Evolutionary conservation across 768 basidiomycete species (phyloP).

Genomic region (Hirschioporus abietinus): DNA sequence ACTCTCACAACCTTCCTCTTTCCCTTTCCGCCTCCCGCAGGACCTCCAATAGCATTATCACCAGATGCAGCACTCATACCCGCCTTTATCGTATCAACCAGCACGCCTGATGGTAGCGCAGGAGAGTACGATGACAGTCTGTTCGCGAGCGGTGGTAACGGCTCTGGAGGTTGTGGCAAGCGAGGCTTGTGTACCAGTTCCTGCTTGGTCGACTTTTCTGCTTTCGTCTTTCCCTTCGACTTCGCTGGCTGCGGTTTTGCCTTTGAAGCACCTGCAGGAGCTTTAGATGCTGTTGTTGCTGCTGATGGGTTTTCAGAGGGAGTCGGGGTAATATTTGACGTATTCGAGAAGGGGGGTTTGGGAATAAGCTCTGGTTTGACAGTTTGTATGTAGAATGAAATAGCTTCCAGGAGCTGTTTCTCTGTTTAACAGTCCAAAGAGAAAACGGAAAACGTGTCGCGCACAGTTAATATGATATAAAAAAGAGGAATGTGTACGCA

Average conservation of each 20-base stretch:
- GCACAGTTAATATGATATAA: background rate
- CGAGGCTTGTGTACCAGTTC: constrained; percentile 41
- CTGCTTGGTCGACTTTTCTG: constrained; percentile 23
- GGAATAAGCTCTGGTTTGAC: constrained; percentile 68
- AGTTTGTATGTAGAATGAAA: constrained; percentile 67
- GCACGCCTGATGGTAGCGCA: constrained; percentile 66
- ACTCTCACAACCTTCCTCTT: constrained; percentile 80
- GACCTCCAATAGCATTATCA: constrained; percentile 23
- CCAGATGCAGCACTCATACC: constrained; percentile 67
- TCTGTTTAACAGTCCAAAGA: constrained; percentile 38
- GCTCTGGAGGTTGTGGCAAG: constrained; percentile 71
- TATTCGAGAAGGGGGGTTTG: constrained; percentile 49
- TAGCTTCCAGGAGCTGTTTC: constrained; percentile 72
- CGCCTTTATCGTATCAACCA: constrained; percentile 81
- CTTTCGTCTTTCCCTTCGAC: constrained; percentile 18
- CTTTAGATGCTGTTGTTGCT: constrained; percentile 17
- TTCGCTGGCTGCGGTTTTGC: constrained; percentile 16
- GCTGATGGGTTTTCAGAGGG: constrained; percentile 24
- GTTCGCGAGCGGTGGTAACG: constrained; percentile 64
- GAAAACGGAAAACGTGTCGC: background rate
- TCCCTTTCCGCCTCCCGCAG: constrained; percentile 48
- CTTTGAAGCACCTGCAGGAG: constrained; percentile 19
- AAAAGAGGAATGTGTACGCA: constrained; percentile 32
- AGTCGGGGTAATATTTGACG: constrained; percentile 17
- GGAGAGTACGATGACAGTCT: constrained; percentile 81